A percentile compares a stretch with the other conserved stretches of the same genome.
Conservation (phyloP, 2,329 filamentous ascomycete genomes). For the Dryadomyces quercivorus region DNA sequence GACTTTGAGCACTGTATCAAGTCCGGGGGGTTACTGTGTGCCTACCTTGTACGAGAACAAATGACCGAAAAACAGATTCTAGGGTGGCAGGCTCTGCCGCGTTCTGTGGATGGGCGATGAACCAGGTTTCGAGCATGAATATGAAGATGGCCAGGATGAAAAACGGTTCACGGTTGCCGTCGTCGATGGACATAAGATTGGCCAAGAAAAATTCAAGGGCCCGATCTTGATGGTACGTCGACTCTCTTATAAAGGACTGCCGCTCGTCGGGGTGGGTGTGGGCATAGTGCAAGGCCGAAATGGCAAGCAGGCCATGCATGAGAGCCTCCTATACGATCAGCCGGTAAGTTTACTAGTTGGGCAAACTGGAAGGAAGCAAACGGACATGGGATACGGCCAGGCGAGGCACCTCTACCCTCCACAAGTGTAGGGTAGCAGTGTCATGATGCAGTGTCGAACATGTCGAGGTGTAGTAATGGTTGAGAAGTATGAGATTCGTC, state of each 20-base stretch:
- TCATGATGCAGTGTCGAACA: constrained; percentile 1
- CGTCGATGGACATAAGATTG: background rate
- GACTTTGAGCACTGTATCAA: background rate
- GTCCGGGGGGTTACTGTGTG: no score
- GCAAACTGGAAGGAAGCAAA: background rate
- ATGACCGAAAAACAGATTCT: background rate
- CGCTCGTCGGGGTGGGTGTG: constrained; percentile 1
- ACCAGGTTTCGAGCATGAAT: background rate
- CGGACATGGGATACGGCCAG: background rate
- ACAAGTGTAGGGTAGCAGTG: constrained; percentile 1
- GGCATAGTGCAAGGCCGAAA: background rate
- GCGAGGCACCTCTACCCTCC: background rate
- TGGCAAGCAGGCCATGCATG: constrained; percentile 1
- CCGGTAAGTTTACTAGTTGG: background rate
- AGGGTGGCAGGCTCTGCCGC: background rate
- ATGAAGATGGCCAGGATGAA: background rate
- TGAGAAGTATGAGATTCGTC: background rate
- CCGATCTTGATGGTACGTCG: background rate
- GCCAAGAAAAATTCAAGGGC: background rate
- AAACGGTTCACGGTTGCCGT: background rate
- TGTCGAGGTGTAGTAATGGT: background rate
- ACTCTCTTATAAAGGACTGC: background rate
- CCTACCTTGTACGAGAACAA: background rate
- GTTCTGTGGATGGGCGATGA: background rate
- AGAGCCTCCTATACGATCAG: background rate